A percentile compares a stretch with the other conserved stretches of the same genome.
phyloP scores from a whole-genome alignment of 108 stramenopile species.

The Pelagomonas calceolata region DNA sequence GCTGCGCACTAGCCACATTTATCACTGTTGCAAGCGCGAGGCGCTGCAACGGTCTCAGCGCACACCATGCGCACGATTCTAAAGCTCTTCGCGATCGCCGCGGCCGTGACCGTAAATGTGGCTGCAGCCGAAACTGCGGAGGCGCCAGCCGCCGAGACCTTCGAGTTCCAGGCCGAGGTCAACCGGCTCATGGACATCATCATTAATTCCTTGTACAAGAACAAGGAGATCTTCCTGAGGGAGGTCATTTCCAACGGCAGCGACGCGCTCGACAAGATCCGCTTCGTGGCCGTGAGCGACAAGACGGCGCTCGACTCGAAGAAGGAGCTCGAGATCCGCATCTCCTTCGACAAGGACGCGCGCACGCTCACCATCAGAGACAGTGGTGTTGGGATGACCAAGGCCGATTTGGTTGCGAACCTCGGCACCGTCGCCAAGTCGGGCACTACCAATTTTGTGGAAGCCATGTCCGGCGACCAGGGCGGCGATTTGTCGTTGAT shows the following conservation, averaged over 20 bases:
- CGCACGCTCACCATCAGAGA: slow-evolving; percentile 90
- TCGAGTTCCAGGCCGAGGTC: slow-evolving; percentile 93
- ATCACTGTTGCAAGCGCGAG: too few relatives aligned
- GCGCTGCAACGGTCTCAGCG: too few relatives aligned
- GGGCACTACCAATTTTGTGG: slow-evolving; percentile 96
- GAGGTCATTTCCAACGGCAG: slow-evolving; percentile 94
- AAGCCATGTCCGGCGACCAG: slow-evolving; percentile 46
- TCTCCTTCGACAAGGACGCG: slow-evolving; percentile 74
- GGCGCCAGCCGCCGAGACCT: slow-evolving; percentile 32
- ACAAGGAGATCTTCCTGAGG: slow-evolving; percentile 91
- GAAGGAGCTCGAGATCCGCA: slow-evolving; percentile 69
- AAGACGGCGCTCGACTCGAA: slow-evolving; percentile 59
- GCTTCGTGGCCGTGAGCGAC: slow-evolving; percentile 80
- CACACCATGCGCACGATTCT: too few relatives aligned
- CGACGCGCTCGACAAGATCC: slow-evolving; percentile 96
- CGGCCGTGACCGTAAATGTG: not conserved
- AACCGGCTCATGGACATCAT: slow-evolving; percentile 98
- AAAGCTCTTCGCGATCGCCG: not conserved
- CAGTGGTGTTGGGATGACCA: slow-evolving; percentile 96
- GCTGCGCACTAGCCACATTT: too few relatives aligned
- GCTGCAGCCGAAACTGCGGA: slow-evolving; percentile 12
- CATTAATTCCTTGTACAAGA: slow-evolving; percentile 98
- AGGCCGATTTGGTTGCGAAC: slow-evolving; percentile 80
- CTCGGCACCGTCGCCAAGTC: slow-evolving; percentile 97
- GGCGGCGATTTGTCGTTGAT: slow-evolving; percentile 67